Conservation (phyloP, 2,329 filamentous ascomycete genomes). For the Exophiala calicioides region DNA sequence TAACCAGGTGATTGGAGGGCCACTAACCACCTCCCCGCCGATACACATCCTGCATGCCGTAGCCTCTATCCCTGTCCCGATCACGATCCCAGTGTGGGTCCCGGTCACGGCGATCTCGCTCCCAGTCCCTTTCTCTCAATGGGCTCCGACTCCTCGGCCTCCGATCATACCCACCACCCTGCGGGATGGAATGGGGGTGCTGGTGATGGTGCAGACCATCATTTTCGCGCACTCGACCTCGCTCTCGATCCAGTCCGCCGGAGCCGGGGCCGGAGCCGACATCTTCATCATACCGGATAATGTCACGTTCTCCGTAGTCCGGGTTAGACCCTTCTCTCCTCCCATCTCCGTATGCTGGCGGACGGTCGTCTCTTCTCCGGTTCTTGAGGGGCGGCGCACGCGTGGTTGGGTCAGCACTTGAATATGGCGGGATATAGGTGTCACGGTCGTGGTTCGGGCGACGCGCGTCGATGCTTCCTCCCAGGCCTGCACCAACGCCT, state of each 20-base stretch:
- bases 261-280: background rate
- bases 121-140: constrained; percentile 6
- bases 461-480: constrained; percentile 5
- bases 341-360: constrained; percentile 17
- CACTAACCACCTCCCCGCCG: constrained; percentile 11
- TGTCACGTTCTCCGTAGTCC: constrained; percentile 14
- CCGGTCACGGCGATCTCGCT: constrained; percentile 15
- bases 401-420: constrained; percentile 25
- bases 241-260: constrained; percentile 15
- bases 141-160: constrained; percentile 28
- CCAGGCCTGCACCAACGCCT: constrained; percentile 1
- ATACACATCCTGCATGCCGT: constrained; percentile 16
- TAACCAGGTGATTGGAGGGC: background rate
- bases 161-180: constrained; percentile 13
- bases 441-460: constrained; percentile 25
- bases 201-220: background rate
- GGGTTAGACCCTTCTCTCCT: too few species aligned
- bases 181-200: constrained; percentile 10
- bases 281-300: constrained; percentile 21
- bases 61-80: constrained; percentile 16
- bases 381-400: constrained; percentile 9
- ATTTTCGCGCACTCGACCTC: constrained; percentile 11
- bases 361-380: constrained; percentile 19
- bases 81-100: constrained; percentile 16
- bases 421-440: constrained; percentile 33